phyloP scores from a whole-genome alignment of 1,284 basidiomycete genomes.

The Peniophora sp. region DNA sequence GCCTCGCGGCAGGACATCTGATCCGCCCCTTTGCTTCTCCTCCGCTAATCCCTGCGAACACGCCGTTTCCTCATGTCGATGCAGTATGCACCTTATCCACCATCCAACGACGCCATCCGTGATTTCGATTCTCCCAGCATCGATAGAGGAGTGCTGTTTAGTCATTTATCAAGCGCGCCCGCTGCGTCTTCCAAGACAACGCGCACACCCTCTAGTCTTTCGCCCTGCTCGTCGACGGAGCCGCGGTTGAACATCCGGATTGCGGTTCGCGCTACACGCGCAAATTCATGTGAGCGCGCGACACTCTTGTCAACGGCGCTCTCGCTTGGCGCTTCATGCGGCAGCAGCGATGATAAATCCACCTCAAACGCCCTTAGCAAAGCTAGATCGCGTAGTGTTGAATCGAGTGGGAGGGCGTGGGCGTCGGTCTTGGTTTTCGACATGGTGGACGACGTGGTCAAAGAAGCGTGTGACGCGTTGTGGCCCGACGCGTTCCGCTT shows the following conservation, averaged over 20 bases:
- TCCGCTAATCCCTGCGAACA: no score
- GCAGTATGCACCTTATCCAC: no score
- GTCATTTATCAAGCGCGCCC: constrained; percentile 26
- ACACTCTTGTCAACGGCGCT: constrained; percentile 30
- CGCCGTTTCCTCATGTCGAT: no score
- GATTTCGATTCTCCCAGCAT: no score
- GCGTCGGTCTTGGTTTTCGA: constrained; percentile 26
- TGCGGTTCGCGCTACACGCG: constrained; percentile 40
- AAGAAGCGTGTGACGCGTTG: no score
- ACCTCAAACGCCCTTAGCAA: constrained; percentile 54
- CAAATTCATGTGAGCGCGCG: constrained; percentile 40
- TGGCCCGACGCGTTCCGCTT: no score
- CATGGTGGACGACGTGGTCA: background rate
- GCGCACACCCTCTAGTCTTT: constrained; percentile 42
- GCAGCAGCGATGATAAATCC: constrained; percentile 38
- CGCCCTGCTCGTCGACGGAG: constrained; percentile 41
- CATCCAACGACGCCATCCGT: no score
- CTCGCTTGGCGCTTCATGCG: constrained; percentile 12
- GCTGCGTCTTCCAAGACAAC: constrained; percentile 42
- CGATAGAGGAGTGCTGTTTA: no score
- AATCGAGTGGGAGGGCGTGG: constrained; percentile 38
- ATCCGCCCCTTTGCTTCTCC: no score
- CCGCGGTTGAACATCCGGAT: constrained; percentile 47
- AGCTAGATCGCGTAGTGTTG: constrained; percentile 66
- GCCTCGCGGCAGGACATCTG: no score